These are phyloP conservation scores for Eucalyptus virginea DNA, from an alignment of 345 rosid species.

Conservation along the genomic window DNA sequence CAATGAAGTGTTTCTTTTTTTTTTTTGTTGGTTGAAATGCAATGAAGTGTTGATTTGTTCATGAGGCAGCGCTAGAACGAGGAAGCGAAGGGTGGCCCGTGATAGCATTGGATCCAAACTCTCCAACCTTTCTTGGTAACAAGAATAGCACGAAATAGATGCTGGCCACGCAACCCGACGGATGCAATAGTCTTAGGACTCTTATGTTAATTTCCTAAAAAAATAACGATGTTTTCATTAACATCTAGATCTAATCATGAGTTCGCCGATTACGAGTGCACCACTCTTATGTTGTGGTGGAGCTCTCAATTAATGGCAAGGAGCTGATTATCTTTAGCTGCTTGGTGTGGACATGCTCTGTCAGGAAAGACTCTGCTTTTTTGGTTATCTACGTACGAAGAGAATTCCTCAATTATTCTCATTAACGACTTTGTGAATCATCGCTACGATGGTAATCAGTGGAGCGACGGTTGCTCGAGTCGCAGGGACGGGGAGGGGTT, in stretches of 20 bases:
- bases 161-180: background rate
- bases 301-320: background rate
- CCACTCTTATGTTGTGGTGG: background rate
- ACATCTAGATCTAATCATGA: background rate
- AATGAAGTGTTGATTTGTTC: background rate
- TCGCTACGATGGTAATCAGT: too few relatives aligned
- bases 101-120: background rate
- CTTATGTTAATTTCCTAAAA: background rate
- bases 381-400: background rate
- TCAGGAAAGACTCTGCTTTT: fast-evolving
- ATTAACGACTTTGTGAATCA: too few relatives aligned
- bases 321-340: background rate
- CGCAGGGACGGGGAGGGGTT: too few relatives aligned
- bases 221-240: too few relatives aligned
- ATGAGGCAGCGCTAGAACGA: background rate
- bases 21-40: too few relatives aligned
- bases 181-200: too few relatives aligned
- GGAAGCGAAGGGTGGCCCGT: background rate
- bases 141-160: background rate
- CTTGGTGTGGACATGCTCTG: background rate
- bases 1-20: too few relatives aligned
- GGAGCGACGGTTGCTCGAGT: too few relatives aligned
- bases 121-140: background rate
- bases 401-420: background rate
- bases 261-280: background rate